phyloP scores from a whole-genome alignment of 495 filamentous ascomycete genomes.

The Immersiella caudata region DNA sequence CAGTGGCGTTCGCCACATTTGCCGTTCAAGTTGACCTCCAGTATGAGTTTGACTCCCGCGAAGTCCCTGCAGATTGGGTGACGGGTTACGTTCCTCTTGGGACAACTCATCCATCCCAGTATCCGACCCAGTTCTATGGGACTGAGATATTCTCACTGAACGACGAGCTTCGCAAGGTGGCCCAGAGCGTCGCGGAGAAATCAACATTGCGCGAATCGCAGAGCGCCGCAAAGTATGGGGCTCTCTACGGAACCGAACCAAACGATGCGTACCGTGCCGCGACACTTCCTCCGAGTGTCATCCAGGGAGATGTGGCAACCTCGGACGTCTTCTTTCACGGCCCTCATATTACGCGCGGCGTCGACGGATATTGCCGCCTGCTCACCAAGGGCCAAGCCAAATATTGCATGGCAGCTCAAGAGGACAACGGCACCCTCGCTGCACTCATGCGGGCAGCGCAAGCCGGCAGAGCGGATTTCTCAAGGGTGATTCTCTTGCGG shows the following conservation, averaged over 20 bases:
- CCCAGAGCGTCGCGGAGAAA: constrained; percentile 7
- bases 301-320: constrained; percentile 15
- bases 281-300: constrained; percentile 15
- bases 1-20: constrained; percentile 13
- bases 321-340: constrained; percentile 20
- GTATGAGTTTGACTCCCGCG: constrained; percentile 20
- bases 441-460: constrained; percentile 10
- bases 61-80: constrained; percentile 15
- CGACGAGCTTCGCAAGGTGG: constrained; percentile 13
- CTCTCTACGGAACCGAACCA: constrained; percentile 3
- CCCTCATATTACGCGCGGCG: neutral
- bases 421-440: constrained; percentile 14
- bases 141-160: constrained; percentile 16
- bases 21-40: constrained; percentile 19
- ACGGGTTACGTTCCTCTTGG: constrained; percentile 19
- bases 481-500: constrained; percentile 15
- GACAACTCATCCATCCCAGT: constrained; percentile 6
- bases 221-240: constrained; percentile 11
- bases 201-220: neutral
- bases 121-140: constrained; percentile 17
- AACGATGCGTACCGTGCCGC: neutral
- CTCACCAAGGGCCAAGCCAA: constrained; percentile 7
- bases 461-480: constrained; percentile 10
- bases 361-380: constrained; percentile 10
- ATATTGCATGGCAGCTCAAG: constrained; percentile 20